Base-by-base conservation (phyloP, 2,329 filamentous ascomycete species). In the Pyrenophora graminea region DNA sequence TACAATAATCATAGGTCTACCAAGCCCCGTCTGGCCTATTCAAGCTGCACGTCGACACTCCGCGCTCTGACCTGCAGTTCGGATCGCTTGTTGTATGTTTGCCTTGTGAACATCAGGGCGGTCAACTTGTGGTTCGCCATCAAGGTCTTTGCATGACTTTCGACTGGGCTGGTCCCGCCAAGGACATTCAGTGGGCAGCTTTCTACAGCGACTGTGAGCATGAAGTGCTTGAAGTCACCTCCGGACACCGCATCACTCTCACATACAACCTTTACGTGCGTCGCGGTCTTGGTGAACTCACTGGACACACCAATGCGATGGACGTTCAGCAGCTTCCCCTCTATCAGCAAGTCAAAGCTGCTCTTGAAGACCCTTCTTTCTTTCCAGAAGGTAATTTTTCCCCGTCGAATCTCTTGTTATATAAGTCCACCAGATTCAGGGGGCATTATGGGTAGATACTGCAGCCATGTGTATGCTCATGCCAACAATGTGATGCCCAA, bases 211-310 rank as follows among this genome's bases (percentile, higher is more conserved):
- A 82, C 60, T 82, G 79, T 56, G 76, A 82, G 51, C 80, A 83
- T 45, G 79, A 83, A 54, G 76, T 83, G 1, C 58, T 77, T 0
- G 74, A 78, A 12, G 76, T 86, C 5, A 79, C 69, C 0, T 56
- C 68, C 1, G 82, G 83, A 0, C 74, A 85, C 49, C 78, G 81
- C 0, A 54, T 86, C 13, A 58, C 58, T 0, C 63, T 87, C 18
- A 86, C 82, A 0, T 86, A 86, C 68, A 85, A 85, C 34, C 48
- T 87, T 1, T 84, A 76, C 54, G 67, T 74, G 9, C 68, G 70
- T 2, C 63, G 69, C 18, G 68, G 73, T 4, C 61, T 68, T n/a
- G 72, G 70, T 7, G 61, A 69, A 12, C 62, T 69, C 6, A 60
- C 56, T 42, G 65, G 54, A 8, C 44, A 52, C 4, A 41, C 48